These are phyloP conservation scores for Meredithiella fracta DNA, from an alignment of 2,329 filamentous ascomycete genomes.

Conservation along the genomic window DNA sequence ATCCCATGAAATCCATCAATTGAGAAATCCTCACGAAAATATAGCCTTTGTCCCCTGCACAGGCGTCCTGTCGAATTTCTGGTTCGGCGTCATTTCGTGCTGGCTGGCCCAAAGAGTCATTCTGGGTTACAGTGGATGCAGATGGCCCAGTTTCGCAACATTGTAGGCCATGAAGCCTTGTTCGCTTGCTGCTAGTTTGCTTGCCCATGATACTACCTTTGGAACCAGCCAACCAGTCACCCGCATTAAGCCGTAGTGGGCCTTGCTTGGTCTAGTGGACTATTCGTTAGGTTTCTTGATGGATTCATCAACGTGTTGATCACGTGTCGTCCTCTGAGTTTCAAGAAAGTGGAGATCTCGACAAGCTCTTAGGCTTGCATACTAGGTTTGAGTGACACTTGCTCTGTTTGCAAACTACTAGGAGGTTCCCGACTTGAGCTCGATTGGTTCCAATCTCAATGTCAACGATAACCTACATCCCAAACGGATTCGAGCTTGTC, in stretches of 20 bases:
- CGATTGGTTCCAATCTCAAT: background rate
- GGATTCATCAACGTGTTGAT: background rate
- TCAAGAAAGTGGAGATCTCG: no score
- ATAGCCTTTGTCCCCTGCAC: constrained; percentile 2
- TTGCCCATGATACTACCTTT: background rate
- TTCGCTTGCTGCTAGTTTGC: background rate
- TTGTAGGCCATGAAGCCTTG: background rate
- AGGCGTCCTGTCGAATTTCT: background rate
- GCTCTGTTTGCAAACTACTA: background rate
- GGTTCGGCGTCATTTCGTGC: background rate
- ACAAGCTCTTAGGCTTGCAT: no score
- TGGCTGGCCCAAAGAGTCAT: background rate
- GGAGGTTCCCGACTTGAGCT: background rate
- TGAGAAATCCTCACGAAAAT: background rate
- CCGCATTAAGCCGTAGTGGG: background rate
- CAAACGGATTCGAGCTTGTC: no score
- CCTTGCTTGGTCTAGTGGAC: background rate
- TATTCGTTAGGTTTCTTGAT: background rate
- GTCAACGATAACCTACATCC: background rate
- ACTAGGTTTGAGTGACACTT: background rate
- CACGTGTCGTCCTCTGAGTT: background rate
- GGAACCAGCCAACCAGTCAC: background rate
- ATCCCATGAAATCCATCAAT: background rate
- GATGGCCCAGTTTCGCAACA: background rate
- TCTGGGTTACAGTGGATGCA: constrained; percentile 3